These are phyloP conservation scores for Diphasiastrum complanatum DNA, from an alignment of 83 land plant genomes.

Conservation along the genomic window DNA sequence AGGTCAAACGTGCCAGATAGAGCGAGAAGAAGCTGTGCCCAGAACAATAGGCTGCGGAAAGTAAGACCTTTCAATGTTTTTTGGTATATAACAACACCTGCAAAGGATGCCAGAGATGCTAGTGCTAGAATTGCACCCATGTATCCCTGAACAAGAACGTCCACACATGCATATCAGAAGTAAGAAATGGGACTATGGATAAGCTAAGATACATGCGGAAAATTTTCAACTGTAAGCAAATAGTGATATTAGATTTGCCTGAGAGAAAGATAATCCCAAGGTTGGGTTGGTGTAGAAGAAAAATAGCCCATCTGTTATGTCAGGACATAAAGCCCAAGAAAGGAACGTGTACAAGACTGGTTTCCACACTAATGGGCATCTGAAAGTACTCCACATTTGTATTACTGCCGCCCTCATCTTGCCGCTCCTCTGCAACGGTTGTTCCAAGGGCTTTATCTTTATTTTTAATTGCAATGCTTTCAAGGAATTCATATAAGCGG, in stretches of 20 bases:
- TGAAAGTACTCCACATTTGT: conserved; percentile 44
- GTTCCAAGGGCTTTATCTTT: too few relatives aligned
- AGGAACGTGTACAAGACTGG: conserved; percentile 75
- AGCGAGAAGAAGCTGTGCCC: conserved; percentile 56
- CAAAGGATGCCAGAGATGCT: conserved; percentile 65
- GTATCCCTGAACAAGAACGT: conserved; percentile 46
- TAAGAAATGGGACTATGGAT: too few relatives aligned
- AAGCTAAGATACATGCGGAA: too few relatives aligned
- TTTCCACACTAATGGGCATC: conserved; percentile 61
- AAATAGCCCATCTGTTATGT: conserved; percentile 68
- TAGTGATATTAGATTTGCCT: conserved; percentile 37
- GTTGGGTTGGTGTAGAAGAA: conserved; percentile 65
- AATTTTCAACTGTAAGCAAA: too few relatives aligned
- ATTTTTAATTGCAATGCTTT: too few relatives aligned
- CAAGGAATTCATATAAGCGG: conserved; percentile 49
- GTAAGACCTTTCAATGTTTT: conserved; percentile 47
- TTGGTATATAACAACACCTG: conserved; percentile 65
- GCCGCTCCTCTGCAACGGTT: too few relatives aligned
- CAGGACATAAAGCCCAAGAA: conserved; percentile 53
- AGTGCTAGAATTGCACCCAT: conserved; percentile 59
- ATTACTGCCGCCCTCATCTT: conserved; percentile 29
- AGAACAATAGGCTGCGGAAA: conserved; percentile 49
- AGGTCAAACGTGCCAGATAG: conserved; percentile 73
- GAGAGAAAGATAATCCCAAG: conserved; percentile 59
- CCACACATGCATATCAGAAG: too few relatives aligned